Percentiles rank a stretch among this genome's conserved stretches.
phyloP scores from a whole-genome alignment of 108 stramenopile genomes.

The Licmophora abbreviata region DNA sequence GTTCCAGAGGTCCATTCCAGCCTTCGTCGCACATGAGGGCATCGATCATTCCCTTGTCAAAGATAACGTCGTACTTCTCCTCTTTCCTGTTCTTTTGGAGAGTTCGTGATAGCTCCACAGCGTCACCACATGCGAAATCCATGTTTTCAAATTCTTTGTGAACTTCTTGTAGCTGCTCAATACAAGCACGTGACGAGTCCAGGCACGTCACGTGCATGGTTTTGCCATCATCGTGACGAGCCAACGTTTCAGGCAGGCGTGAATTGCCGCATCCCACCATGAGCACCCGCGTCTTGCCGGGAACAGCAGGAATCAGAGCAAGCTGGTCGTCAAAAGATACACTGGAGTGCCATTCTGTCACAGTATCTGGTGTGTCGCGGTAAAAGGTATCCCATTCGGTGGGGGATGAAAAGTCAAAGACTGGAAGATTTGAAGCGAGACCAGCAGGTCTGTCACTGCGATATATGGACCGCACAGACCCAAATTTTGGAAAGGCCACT shows the following conservation, averaged over 20 bases:
- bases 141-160: constrained; percentile 17
- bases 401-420: constrained; percentile 58
- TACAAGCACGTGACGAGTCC: constrained; percentile 56
- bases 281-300: constrained; percentile 25
- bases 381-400: constrained; percentile 64
- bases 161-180: constrained; percentile 36
- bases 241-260: constrained; percentile 33
- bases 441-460: too few species aligned
- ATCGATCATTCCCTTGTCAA: constrained; percentile 78
- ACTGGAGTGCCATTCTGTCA: constrained; percentile 69
- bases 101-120: constrained; percentile 22
- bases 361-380: constrained; percentile 8
- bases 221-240: constrained; percentile 22
- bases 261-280: constrained; percentile 66
- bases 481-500: too few species aligned
- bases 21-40: constrained; percentile 73
- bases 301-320: constrained; percentile 28
- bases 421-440: too few species aligned
- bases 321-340: constrained; percentile 40
- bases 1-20: constrained; percentile 30
- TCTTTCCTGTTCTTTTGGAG: background rate
- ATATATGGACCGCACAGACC: too few species aligned
- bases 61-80: constrained; percentile 38
- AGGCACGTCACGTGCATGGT: constrained; percentile 32
- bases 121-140: constrained; percentile 67